These are phyloP conservation scores for Yamadazyma tumulicola DNA, from an alignment of 805 yeast species.

Conservation along the genomic window DNA sequence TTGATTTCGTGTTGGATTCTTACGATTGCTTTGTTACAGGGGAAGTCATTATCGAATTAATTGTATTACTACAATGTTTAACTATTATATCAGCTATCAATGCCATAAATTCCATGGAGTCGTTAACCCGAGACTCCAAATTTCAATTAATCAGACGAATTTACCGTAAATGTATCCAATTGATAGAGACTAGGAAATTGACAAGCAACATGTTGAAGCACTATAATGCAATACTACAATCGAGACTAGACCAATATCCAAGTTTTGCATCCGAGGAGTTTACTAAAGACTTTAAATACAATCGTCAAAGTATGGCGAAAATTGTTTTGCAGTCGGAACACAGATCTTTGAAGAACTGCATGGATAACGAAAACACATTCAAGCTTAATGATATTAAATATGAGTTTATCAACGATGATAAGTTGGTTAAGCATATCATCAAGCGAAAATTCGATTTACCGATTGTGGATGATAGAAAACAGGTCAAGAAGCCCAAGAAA, in stretches of 20 bases:
- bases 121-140: slow-evolving; percentile 17
- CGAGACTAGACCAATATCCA: slow-evolving; percentile 50
- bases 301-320: slow-evolving; percentile 46
- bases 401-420: slow-evolving; percentile 53
- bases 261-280: slow-evolving; percentile 20
- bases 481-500: neutral
- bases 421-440: slow-evolving; percentile 53
- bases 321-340: slow-evolving; percentile 57
- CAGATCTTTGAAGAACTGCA: slow-evolving; percentile 43
- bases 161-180: slow-evolving; percentile 57
- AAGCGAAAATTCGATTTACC: slow-evolving; percentile 37
- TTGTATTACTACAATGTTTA: slow-evolving; percentile 51
- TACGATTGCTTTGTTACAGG: slow-evolving; percentile 62
- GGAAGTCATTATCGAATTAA: slow-evolving; percentile 57
- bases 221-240: slow-evolving; percentile 28
- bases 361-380: slow-evolving; percentile 24
- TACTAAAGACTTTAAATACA: slow-evolving; percentile 6
- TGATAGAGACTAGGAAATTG: slow-evolving; percentile 49
- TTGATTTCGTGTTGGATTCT: slow-evolving; percentile 46
- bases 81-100: slow-evolving; percentile 30
- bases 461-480: slow-evolving; percentile 1
- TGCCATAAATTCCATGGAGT: slow-evolving; percentile 18
- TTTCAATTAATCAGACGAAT: slow-evolving; percentile 44
- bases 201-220: slow-evolving; percentile 36
- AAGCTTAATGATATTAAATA: slow-evolving; percentile 23